These are phyloP conservation scores for Tilletia caries DNA, from an alignment of 1,284 basidiomycete genomes.

Conservation along the genomic window DNA sequence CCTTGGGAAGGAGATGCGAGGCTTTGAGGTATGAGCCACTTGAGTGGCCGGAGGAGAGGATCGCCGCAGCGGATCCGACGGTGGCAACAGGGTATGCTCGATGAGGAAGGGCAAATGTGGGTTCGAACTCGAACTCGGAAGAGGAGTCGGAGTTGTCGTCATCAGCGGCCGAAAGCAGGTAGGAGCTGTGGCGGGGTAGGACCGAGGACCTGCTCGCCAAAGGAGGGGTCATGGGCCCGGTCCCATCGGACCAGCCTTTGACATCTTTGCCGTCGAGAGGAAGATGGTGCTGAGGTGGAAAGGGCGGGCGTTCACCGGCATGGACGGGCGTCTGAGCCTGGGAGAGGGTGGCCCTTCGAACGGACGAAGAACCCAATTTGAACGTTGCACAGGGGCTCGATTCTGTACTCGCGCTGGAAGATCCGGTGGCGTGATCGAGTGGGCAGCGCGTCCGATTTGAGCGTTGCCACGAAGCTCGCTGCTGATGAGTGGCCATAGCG, in stretches of 20 bases:
- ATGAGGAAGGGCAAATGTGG: background rate
- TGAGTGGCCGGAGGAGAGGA: too few species aligned
- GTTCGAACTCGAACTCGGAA: background rate
- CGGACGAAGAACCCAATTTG: background rate
- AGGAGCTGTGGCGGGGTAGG: background rate
- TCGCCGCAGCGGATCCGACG: background rate
- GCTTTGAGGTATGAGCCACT: too few species aligned
- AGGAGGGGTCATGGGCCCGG: too few species aligned
- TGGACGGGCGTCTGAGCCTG: background rate
- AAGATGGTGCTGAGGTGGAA: background rate
- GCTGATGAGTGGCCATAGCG: background rate
- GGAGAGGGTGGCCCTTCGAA: conserved; percentile 4
- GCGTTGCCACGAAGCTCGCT: background rate
- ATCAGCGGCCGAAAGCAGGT: background rate
- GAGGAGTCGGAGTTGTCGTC: background rate
- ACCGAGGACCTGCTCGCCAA: too few species aligned
- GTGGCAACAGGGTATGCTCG: background rate
- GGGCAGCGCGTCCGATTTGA: background rate
- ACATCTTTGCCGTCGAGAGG: too few species aligned
- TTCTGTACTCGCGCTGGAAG: background rate
- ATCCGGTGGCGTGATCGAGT: background rate
- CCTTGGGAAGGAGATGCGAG: too few species aligned
- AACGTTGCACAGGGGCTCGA: background rate
- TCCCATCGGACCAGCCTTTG: too few species aligned
- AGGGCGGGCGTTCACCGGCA: background rate